phyloP scores from a whole-genome alignment of 2,329 filamentous ascomycete species.

The Stagonosporopsis cucurbitacearum region DNA sequence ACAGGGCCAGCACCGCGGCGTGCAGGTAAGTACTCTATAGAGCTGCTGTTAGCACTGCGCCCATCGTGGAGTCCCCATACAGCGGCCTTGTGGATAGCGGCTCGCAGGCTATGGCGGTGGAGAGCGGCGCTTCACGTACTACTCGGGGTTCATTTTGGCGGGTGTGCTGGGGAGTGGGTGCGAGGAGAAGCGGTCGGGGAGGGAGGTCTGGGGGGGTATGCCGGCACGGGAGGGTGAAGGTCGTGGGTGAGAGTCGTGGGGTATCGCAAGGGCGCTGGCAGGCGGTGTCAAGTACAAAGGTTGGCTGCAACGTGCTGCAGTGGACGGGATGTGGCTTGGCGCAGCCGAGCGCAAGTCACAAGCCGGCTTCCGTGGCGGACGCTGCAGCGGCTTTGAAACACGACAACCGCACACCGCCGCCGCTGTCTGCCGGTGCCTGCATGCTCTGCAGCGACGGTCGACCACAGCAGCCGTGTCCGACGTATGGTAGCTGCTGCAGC shows the following conservation, averaged over 20 bases:
- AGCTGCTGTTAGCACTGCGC: slow-evolving; percentile 34
- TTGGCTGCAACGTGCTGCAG: slow-evolving; percentile 20
- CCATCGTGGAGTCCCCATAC: slow-evolving; percentile 13
- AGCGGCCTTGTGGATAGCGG: slow-evolving; percentile 40
- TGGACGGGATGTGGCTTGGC: slow-evolving; percentile 17
- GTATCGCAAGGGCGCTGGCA: slow-evolving; percentile 35
- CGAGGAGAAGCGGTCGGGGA: slow-evolving; percentile 18
- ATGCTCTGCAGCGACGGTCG: slow-evolving; percentile 3
- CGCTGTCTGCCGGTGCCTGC: slow-evolving; percentile 24
- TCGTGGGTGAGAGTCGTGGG: slow-evolving; percentile 29
- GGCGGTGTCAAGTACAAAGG: slow-evolving; percentile 32
- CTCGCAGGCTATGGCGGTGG: slow-evolving; percentile 38
- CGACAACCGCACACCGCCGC: slow-evolving; percentile 27
- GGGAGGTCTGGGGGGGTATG: slow-evolving; percentile 14
- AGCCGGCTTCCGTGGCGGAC: slow-evolving; percentile 20
- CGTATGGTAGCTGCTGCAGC: slow-evolving; percentile 11
- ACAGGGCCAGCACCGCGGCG: slow-evolving; percentile 1
- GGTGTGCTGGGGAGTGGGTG: slow-evolving; percentile 24
- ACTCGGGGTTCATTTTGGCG: slow-evolving; percentile 88
- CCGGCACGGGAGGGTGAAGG: slow-evolving; percentile 13
- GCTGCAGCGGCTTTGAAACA: slow-evolving; percentile 17
- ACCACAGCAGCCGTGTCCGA: slow-evolving; percentile 16
- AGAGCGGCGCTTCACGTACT: slow-evolving; percentile 65
- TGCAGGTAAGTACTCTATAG: slow-evolving; percentile 31
- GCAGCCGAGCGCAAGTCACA: slow-evolving; percentile 29